A percentile compares a stretch with the other conserved stretches of the same genome.
Conservation (phyloP, 148 eudicot genomes). For the Camellia sinensis region DNA sequence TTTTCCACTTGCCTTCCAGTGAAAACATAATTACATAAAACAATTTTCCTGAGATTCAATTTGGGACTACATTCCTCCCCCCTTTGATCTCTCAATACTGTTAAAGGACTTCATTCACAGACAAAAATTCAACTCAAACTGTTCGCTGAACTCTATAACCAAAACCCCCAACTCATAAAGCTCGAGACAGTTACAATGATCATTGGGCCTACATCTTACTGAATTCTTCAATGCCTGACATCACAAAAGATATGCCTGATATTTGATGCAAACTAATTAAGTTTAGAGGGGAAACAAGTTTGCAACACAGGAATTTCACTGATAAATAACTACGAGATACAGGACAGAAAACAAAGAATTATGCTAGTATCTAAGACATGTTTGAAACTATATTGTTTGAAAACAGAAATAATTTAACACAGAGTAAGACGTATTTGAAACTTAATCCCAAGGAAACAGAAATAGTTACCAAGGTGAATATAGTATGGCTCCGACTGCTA, state of each 20-base stretch:
- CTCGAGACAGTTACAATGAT: not conserved
- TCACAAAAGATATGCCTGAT: not conserved
- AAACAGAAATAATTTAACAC: not conserved
- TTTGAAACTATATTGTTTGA: not conserved
- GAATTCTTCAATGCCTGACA: too few species aligned
- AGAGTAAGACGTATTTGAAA: not conserved
- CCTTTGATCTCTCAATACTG: not conserved
- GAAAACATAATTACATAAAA: not conserved
- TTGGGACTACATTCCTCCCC: not conserved
- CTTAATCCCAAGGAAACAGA: not conserved
- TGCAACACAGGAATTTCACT: not conserved
- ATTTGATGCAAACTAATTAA: not conserved
- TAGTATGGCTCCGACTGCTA: conserved; percentile 89
- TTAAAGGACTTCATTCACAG: not conserved
- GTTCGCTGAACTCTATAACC: not conserved
- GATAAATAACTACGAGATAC: not conserved
- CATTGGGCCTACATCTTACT: not conserved
- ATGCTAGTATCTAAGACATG: not conserved
- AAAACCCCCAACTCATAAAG: not conserved
- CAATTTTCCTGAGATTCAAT: not conserved
- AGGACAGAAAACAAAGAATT: not conserved
- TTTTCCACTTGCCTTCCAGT: not conserved
- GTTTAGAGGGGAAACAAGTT: not conserved
- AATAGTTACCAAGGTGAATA: conserved; percentile 61
- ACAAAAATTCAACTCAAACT: not conserved